Evolutionary conservation across 169 alveolate species (phyloP), one percentile per base, ranked within the genome.

Genomic region (Babesia ovata): DNA sequence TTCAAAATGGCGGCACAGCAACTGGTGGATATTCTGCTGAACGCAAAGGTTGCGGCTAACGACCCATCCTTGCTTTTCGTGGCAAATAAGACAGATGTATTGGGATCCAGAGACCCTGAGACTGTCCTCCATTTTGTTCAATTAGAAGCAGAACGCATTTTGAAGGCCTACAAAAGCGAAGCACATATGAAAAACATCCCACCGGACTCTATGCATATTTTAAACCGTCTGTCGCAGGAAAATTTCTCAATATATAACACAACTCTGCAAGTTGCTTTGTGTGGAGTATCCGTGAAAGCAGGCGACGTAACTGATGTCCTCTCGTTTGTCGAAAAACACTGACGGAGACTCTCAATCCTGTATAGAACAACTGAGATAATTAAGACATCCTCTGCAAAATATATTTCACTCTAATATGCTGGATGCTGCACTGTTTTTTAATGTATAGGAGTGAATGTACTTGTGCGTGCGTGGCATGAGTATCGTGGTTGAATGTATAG

Each of bases 1-100:
- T 67, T 67, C 66, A 67, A 67, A 65, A 42, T 36, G 56, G 76
- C 76, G 39, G 76, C 76, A 10, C 63, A 67, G 52, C 65, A 42
- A 14, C 58, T 67, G 56, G 76, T 67, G 54, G 76, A 67, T 49
- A 26, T 67, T 29, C 36, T 54, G 26, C 50, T 67, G 53, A 67
- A 67, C 65, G 39, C 63, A 7, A 67, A 53, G 53, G 65, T 67
- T 8, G 39, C 53, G 26, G 54, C 50, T n/a, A 33, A 42, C 4
- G 44, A 66, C 24, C 76, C 76, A 2, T 19, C 19, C n/a, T 22
- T 67, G 63, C 76, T 67, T 17, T 67, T 67, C 14, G 29, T 67
- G 53, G 76, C 65, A 14, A 67, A 67, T 65, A 67, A 67, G 56
- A 67, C n/a, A 11, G 76, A 67, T 22, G 33, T 67, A 24, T 0